Evolutionary conservation across 129 eudicot species (phyloP).

Genomic region (Lonicera japonica): DNA sequence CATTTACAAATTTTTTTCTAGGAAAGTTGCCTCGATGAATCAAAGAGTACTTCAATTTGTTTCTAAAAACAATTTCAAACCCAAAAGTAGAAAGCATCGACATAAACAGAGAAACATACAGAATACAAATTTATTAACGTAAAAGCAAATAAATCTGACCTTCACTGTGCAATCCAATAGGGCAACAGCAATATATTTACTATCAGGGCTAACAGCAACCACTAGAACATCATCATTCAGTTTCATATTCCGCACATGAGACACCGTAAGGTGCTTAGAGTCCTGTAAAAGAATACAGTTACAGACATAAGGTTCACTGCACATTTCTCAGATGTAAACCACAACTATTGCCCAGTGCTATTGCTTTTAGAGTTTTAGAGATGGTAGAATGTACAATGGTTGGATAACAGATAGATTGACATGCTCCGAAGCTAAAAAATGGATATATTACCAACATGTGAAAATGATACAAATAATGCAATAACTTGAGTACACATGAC

Average conservation of each 20-base stretch:
- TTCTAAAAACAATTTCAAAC: not conserved
- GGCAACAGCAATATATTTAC: constrained; percentile 82
- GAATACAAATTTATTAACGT: not conserved
- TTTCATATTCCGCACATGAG: constrained; percentile 51
- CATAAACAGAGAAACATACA: not conserved
- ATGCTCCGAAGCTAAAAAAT: too few relatives aligned
- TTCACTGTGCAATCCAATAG: constrained; percentile 77
- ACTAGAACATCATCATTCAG: constrained; percentile 90
- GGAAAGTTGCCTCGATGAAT: not conserved
- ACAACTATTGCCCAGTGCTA: too few relatives aligned
- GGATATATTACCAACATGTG: too few relatives aligned
- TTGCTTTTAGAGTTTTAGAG: not conserved
- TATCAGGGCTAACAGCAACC: constrained; percentile 73
- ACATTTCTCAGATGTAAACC: not conserved
- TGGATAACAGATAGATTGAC: not conserved
- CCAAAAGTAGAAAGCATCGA: not conserved
- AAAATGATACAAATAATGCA: too few relatives aligned
- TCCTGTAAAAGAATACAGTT: constrained; percentile 34
- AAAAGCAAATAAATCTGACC: constrained; percentile 38
- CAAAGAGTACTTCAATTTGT: not conserved
- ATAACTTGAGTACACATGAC: too few relatives aligned
- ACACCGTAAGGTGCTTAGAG: constrained; percentile 53
- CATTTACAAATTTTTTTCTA: not conserved
- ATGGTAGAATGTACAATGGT: not conserved
- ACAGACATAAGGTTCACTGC: not conserved